Evolutionary conservation across 2,329 filamentous ascomycete species (phyloP).

Genomic region (Epicoccum nigrum): DNA sequence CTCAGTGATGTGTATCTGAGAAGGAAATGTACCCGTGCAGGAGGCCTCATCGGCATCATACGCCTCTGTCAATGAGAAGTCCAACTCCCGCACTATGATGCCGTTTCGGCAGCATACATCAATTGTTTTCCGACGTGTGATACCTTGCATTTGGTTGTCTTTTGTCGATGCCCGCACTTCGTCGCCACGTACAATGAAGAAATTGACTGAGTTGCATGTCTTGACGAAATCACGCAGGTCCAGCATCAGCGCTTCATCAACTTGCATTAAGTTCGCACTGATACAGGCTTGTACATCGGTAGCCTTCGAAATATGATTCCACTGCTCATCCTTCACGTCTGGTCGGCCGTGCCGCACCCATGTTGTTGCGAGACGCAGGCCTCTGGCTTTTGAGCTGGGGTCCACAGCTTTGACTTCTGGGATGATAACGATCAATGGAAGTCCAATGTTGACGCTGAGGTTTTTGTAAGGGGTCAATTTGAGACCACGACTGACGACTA

Average conservation of each 20-base stretch:
- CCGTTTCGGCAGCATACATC: neutral
- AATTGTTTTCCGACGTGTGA: conserved; percentile 2
- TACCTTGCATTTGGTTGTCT: conserved; percentile 7
- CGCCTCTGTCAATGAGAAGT: neutral
- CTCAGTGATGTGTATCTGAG: conserved; percentile 1
- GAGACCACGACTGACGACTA: neutral
- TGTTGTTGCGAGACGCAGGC: neutral
- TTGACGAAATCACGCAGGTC: conserved; percentile 1
- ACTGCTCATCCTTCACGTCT: conserved; percentile 4
- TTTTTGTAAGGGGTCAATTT: conserved; percentile 3
- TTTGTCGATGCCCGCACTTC: conserved; percentile 1
- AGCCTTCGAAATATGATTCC: conserved; percentile 4
- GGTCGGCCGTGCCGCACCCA: conserved; percentile 1
- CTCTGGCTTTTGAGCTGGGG: neutral
- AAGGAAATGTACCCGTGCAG: conserved; percentile 1
- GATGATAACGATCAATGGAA: conserved; percentile 4
- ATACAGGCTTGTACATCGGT: conserved; percentile 3
- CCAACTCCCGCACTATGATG: neutral
- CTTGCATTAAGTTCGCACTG: conserved; percentile 1
- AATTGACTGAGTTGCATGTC: conserved; percentile 5
- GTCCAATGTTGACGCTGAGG: conserved; percentile 1
- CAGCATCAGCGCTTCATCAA: conserved; percentile 1
- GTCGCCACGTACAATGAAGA: conserved; percentile 4
- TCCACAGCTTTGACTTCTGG: conserved; percentile 3
- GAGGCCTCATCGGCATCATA: neutral